Evolutionary conservation across 306 rosid species (phyloP), one percentile per base, ranked within the genome.

Genomic region (Dalbergia cultrata): DNA sequence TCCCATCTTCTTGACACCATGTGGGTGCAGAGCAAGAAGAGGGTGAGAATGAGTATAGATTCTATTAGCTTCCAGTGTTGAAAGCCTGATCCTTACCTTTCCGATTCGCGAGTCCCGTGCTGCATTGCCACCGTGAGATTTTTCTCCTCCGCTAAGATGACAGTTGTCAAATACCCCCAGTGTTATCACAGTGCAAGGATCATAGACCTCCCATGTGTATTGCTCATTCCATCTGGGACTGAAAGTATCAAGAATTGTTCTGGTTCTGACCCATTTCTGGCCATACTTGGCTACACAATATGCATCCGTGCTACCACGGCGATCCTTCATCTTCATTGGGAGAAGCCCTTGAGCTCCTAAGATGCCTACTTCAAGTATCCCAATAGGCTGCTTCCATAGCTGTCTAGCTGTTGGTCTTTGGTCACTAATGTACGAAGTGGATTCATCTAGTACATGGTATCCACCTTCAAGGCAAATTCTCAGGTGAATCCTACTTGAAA

Each of bases 391-490:
- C 82, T 95, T 95, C 99, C 99, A 95, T 0, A 95, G 89, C 75
- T 95, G 98, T 80, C 91, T 89, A n/a, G 97, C 88, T 13, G 98
- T 95, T 68, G 99, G 97, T 80, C 92, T 81, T 64, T 93, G 97
- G 72, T 95, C 99, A 74, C 97, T 93, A 26, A 90, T 86, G 50
- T 95, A 93, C 91, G 91, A 75, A 5, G 99, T 86, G 67, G 99
- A 93, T 79, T 95, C 99, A 70, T 95, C 98, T 17, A 95, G 82
- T 18, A 95, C 99, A 73, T 95, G 99, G 84, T 95, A 95, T 62
- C 99, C 99, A 65, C 99, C 99, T 85, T 93, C 99, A 78, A 95
- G 99, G 83, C 94, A 95, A 73, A 87, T 88, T 83, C 98, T 87
- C 19, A 95, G 62, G 90, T 95, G 99, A 84, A 95, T 71, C 80